A percentile compares a stretch with the other conserved stretches of the same genome.
These are phyloP conservation scores for Leccinum glutinopallens DNA, from an alignment of 1,284 basidiomycete species.

Conservation along the genomic window DNA sequence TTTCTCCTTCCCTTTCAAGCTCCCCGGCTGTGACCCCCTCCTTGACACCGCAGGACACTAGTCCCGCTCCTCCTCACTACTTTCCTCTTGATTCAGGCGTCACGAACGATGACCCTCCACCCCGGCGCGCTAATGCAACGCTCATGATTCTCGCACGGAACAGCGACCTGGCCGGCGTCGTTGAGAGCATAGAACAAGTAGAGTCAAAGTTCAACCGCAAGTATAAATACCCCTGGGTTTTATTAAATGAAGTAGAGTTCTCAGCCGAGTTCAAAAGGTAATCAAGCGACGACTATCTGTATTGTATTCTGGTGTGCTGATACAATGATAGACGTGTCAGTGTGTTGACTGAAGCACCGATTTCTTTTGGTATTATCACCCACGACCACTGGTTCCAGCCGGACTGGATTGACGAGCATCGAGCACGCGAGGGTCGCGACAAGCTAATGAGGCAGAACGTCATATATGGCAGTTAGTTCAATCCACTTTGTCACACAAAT, in stretches of 20 bases:
- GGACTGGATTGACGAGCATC: slow-evolving; percentile 76
- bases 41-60: slow-evolving; percentile 1
- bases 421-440: slow-evolving; percentile 62
- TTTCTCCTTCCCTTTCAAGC: not conserved
- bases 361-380: slow-evolving; percentile 74
- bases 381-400: slow-evolving; percentile 80
- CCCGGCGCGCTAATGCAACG: slow-evolving; percentile 36
- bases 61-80: slow-evolving; percentile 11
- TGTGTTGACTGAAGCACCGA: slow-evolving; percentile 54
- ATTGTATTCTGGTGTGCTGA: slow-evolving; percentile 19
- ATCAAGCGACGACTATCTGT: slow-evolving; percentile 14
- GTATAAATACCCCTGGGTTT: slow-evolving; percentile 70
- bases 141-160: slow-evolving; percentile 38
- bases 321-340: slow-evolving; percentile 50
- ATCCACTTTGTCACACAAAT: slow-evolving; percentile 1
- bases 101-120: not conserved
- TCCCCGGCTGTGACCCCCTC: not conserved
- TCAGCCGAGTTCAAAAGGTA: slow-evolving; percentile 68
- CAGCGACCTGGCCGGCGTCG: slow-evolving; percentile 53
- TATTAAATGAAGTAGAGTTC: slow-evolving; percentile 74
- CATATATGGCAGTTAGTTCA: slow-evolving; percentile 62
- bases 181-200: slow-evolving; percentile 54
- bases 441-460: slow-evolving; percentile 64
- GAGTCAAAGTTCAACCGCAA: slow-evolving; percentile 66
- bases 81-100: slow-evolving; percentile 8